Evolutionary conservation across 2,329 filamentous ascomycete genomes (phyloP), one percentile per base, ranked within the genome.

Genomic region (Tympanopsis confertula): DNA sequence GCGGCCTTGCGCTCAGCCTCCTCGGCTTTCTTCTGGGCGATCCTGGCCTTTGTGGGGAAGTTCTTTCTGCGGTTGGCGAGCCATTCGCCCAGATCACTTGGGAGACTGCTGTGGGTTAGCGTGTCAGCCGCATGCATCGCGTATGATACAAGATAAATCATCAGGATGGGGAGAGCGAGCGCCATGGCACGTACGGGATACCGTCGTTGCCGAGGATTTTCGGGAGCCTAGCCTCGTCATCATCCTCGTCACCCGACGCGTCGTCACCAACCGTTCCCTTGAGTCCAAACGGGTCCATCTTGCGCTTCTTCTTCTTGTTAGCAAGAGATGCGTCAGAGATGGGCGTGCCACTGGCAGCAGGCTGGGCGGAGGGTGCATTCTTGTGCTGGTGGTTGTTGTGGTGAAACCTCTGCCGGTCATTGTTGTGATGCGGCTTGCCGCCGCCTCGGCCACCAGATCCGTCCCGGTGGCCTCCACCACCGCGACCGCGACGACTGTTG

Each of bases 51-150:
- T 2, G 88, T 95, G 2, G 89, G 89, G 54, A 75, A 96, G 37
- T 81, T 79, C 45, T 76, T 81, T 52, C 71, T 82, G 41, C 89
- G 77, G 56, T 94, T 86, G 36, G 77, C 77, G 44, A 93, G 75
- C 77, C 86, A 96, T 5, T 76, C 74, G 18, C 76, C 71, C 39
- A 95, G 69, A 51, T 95, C 87, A 41, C 74, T 73, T 13, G 73
- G 64, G 40, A 70, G 76, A 39, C 20, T 19, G 13, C 22, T 26
- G n/a, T 13, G 5, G 24, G 35, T 50, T 43, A 46, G 45, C 39
- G 19, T 26, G n/a, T n/a, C n/a, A n/a, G n/a, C n/a, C n/a, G n/a
- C n/a, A n/a, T n/a, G n/a, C n/a, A n/a, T n/a, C n/a, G n/a, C n/a
- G n/a, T n/a, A n/a, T n/a, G n/a, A n/a, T n/a, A n/a, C n/a, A n/a